These are phyloP conservation scores for Polytolypa hystricis DNA, from an alignment of 2,329 filamentous ascomycete genomes.

Conservation along the genomic window DNA sequence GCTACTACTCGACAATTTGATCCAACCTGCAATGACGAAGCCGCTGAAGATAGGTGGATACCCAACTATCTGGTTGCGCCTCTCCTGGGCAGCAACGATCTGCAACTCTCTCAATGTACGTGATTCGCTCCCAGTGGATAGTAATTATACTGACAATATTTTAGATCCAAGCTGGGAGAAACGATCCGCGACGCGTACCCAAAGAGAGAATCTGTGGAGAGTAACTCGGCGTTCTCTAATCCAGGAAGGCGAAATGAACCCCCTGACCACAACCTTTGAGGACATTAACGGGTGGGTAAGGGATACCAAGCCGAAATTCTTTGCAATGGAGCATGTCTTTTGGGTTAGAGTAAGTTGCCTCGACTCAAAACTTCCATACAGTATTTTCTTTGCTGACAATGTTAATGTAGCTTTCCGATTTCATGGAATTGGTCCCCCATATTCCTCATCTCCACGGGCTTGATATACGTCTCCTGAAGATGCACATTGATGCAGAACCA, in stretches of 20 bases:
- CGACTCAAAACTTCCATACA: neutral
- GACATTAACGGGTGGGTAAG: slow-evolving; percentile 31
- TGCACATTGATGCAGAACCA: slow-evolving; percentile 32
- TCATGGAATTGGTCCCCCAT: slow-evolving; percentile 38
- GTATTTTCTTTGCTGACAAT: slow-evolving; percentile 10
- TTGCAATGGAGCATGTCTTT: slow-evolving; percentile 39
- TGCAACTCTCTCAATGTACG: slow-evolving; percentile 37
- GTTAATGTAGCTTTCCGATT: slow-evolving; percentile 35
- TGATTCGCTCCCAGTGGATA: neutral
- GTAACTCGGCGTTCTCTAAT: slow-evolving; percentile 36
- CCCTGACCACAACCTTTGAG: slow-evolving; percentile 26
- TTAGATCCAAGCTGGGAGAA: slow-evolving; percentile 36
- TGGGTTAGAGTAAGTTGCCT: slow-evolving; percentile 36
- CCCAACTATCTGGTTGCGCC: slow-evolving; percentile 40
- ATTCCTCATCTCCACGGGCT: slow-evolving; percentile 37
- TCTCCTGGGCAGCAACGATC: slow-evolving; percentile 38
- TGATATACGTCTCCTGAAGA: slow-evolving; percentile 27
- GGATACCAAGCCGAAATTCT: slow-evolving; percentile 37
- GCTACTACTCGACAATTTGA: slow-evolving; percentile 35
- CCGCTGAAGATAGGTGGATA: slow-evolving; percentile 37
- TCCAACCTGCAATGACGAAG: slow-evolving; percentile 23
- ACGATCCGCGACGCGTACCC: slow-evolving; percentile 30
- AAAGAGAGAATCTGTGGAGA: slow-evolving; percentile 38
- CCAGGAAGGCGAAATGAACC: slow-evolving; percentile 29
- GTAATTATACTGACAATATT: slow-evolving; percentile 9